phyloP scores from a whole-genome alignment of 2,329 filamentous ascomycete genomes.

The Diaporthe citriasiana region DNA sequence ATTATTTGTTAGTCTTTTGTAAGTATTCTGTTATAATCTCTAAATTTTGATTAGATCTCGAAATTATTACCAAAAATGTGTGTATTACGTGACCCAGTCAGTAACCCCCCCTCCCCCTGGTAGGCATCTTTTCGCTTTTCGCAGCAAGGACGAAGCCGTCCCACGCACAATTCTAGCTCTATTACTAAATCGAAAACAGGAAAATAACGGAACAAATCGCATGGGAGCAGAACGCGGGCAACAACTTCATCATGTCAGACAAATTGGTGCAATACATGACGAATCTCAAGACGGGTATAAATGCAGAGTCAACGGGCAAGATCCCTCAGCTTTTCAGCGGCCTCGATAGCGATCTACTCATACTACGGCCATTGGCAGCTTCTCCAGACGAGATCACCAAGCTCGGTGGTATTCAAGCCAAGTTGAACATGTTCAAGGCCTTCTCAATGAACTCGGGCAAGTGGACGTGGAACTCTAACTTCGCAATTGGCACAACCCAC shows the following conservation, averaged over 20 bases:
- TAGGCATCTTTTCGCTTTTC: too few species aligned
- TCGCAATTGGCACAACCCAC: neutral
- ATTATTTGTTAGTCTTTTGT: too few species aligned
- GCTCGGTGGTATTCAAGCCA: neutral
- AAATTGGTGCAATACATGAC: neutral
- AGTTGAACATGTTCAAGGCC: neutral
- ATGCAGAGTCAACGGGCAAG: neutral
- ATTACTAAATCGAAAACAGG: neutral
- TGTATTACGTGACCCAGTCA: too few species aligned
- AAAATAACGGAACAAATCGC: neutral
- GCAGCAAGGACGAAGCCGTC: neutral
- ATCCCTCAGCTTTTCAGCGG: neutral
- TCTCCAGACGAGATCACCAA: neutral
- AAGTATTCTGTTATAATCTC: too few species aligned
- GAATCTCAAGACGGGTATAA: neutral
- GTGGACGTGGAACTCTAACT: neutral
- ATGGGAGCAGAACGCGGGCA: neutral
- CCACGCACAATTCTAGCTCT: neutral
- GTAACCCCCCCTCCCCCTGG: too few species aligned
- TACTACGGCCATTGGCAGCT: neutral
- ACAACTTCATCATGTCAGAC: neutral
- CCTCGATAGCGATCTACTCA: neutral
- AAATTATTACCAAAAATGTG: too few species aligned
- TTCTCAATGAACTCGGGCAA: neutral
- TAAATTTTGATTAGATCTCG: too few species aligned